Conservation (phyloP, 495 filamentous ascomycete genomes). For the Trichoderma asperelloides region DNA sequence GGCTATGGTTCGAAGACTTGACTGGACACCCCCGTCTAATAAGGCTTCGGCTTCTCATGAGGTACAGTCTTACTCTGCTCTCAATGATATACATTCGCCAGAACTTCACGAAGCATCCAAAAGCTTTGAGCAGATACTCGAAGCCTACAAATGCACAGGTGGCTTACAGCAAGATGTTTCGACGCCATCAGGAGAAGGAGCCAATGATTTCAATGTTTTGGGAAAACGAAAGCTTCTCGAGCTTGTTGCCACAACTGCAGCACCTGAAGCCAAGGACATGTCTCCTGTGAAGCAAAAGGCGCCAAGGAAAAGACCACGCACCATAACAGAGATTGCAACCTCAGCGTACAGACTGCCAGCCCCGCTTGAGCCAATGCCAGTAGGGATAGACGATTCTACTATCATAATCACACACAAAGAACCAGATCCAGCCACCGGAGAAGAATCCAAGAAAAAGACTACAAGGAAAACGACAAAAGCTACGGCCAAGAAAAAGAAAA, state of each 20-base stretch:
- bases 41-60: slow-evolving; percentile 15
- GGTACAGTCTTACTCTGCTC: neutral
- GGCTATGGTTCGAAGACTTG: slow-evolving; percentile 39
- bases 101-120: neutral
- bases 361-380: slow-evolving; percentile 11
- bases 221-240: slow-evolving; percentile 46
- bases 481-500: slow-evolving; percentile 31
- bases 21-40: slow-evolving; percentile 52
- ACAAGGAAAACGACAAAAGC: slow-evolving; percentile 22
- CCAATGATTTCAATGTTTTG: slow-evolving; percentile 21
- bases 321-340: slow-evolving; percentile 78
- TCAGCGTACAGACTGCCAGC: slow-evolving; percentile 53
- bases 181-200: neutral
- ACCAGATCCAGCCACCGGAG: slow-evolving; percentile 12
- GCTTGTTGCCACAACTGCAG: slow-evolving; percentile 25
- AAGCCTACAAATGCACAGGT: slow-evolving; percentile 24
- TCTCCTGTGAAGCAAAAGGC: slow-evolving; percentile 43
- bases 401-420: slow-evolving; percentile 12
- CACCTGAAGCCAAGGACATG: slow-evolving; percentile 14
- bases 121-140: slow-evolving; percentile 21
- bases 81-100: neutral
- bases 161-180: neutral
- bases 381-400: neutral
- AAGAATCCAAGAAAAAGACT: slow-evolving; percentile 8
- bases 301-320: slow-evolving; percentile 65